Percentiles rank a stretch among this genome's conserved stretches.
phyloP scores from a whole-genome alignment of 2,329 filamentous ascomycete species.

The Fusarium sp. region DNA sequence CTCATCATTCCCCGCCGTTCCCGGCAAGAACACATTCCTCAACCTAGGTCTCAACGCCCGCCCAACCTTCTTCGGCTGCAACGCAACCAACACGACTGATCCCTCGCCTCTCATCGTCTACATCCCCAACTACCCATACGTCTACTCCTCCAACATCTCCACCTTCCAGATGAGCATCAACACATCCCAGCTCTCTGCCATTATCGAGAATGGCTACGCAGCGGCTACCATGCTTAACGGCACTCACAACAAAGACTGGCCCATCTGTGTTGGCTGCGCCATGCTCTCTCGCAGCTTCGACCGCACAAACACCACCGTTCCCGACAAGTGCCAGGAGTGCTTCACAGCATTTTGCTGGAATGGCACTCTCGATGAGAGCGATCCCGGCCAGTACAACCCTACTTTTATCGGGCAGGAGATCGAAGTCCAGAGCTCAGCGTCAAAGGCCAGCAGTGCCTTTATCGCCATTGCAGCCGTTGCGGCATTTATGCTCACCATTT shows the following conservation, averaged over 20 bases:
- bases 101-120: slow-evolving; percentile 82
- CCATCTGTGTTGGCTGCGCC: slow-evolving; percentile 87
- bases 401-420: slow-evolving; percentile 42
- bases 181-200: slow-evolving; percentile 74
- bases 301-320: slow-evolving; percentile 75
- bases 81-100: slow-evolving; percentile 64
- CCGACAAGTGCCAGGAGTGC: slow-evolving; percentile 78
- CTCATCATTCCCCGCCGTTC: slow-evolving; percentile 68
- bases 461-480: slow-evolving; percentile 26
- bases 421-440: slow-evolving; percentile 38
- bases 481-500: slow-evolving; percentile 37
- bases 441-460: slow-evolving; percentile 27
- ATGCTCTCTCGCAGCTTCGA: slow-evolving; percentile 81
- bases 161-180: slow-evolving; percentile 78
- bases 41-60: slow-evolving; percentile 67
- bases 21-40: slow-evolving; percentile 65
- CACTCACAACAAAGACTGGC: slow-evolving; percentile 79
- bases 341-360: slow-evolving; percentile 93
- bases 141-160: slow-evolving; percentile 78
- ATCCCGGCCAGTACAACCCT: slow-evolving; percentile 50
- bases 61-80: slow-evolving; percentile 73
- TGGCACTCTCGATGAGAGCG: slow-evolving; percentile 65
- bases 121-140: slow-evolving; percentile 81
- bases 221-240: slow-evolving; percentile 85
- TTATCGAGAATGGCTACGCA: slow-evolving; percentile 89